A percentile compares a stretch with the other conserved stretches of the same genome.
Evolutionary conservation across 768 basidiomycete genomes (phyloP).

Genomic region (Trametes cinnabarina): DNA sequence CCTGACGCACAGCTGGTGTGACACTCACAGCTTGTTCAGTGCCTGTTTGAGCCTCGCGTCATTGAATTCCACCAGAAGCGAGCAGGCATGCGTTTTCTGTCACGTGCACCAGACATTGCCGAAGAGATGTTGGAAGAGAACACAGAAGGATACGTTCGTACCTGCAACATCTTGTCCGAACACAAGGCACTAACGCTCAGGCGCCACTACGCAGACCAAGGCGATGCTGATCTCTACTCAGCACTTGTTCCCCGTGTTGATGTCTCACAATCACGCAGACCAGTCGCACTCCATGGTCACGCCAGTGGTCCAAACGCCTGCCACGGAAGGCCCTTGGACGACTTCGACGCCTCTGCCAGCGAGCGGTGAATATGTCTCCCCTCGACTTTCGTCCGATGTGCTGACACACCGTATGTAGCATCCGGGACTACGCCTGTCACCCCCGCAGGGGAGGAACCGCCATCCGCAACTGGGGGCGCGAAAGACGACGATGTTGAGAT

Average conservation of each 20-base stretch:
- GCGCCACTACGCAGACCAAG: conserved; percentile 54
- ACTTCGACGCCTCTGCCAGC: conserved; percentile 10
- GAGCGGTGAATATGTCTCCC: neutral
- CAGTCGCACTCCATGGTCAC: conserved; percentile 8
- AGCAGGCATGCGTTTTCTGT: conserved; percentile 45
- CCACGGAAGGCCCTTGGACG: conserved; percentile 12
- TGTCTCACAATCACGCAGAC: conserved; percentile 4
- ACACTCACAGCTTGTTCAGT: conserved; percentile 42
- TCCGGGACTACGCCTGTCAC: conserved; percentile 11
- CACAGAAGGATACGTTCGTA: too few species aligned
- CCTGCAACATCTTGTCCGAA: neutral
- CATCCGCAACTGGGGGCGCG: neutral
- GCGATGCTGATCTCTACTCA: conserved; percentile 91
- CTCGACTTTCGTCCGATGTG: neutral
- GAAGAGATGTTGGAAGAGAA: conserved; percentile 63
- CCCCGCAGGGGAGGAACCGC: conserved; percentile 11
- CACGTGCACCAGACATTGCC: conserved; percentile 54
- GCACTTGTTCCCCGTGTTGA: conserved; percentile 52
- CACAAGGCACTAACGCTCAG: neutral
- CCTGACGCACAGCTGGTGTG: neutral
- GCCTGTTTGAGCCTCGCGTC: conserved; percentile 89
- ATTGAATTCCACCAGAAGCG: conserved; percentile 86
- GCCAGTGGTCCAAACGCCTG: conserved; percentile 26
- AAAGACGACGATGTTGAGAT: conserved; percentile 19
- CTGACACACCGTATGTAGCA: neutral